Base-by-base conservation (phyloP, 768 basidiomycete genomes). In the Russula sp. region DNA sequence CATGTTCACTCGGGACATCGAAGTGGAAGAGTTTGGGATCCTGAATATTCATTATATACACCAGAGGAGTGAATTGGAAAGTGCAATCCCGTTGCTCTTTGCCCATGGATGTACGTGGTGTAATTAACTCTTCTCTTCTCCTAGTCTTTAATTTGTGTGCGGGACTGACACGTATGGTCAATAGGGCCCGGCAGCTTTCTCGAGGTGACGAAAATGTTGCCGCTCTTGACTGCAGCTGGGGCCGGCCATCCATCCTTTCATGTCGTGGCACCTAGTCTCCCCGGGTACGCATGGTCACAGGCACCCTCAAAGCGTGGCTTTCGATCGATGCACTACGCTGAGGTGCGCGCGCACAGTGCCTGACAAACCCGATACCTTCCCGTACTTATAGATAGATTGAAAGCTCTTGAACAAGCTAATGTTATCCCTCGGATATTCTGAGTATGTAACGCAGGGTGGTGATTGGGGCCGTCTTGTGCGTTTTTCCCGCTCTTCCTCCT, bases 261-360 rank as follows among this genome's bases (percentile, higher is more conserved):
- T 66, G 83, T 88, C n/a, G 83, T 88, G 0, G 82, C 81, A 0
- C 66, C 80, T 38, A 82, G 85, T 67, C 68, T 87, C 18, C 87
- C 85, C 10, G 84, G 84, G 0, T 88, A 73, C 71, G 85, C 84
- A 0, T 87, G 86, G 72, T 86, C 86, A 0, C 79, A 84, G 48
- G 83, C 79, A 0, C 80, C 83, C 16, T 66, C 57, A n/a, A 68
- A 73, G 36, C 70, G 67, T 32, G 74, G 74, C 2, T 75, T 75
- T 54, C 51, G 40, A 11, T 28, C 26, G 14, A 60, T 26, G 11
- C 58, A 71, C 24, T 74, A 73, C 48, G 69, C 70, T 1, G 74
- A 75, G 60, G 73, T 72, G 5, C 5, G 61, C 10, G 22, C 24
- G n/a, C 24, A 10, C 28, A 3, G 38, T 52, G 36, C 5, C 20